Evolutionary conservation across 2,329 filamentous ascomycete species (phyloP), one percentile per base, ranked within the genome.

Genomic region (Paecilomyces formosus): DNA sequence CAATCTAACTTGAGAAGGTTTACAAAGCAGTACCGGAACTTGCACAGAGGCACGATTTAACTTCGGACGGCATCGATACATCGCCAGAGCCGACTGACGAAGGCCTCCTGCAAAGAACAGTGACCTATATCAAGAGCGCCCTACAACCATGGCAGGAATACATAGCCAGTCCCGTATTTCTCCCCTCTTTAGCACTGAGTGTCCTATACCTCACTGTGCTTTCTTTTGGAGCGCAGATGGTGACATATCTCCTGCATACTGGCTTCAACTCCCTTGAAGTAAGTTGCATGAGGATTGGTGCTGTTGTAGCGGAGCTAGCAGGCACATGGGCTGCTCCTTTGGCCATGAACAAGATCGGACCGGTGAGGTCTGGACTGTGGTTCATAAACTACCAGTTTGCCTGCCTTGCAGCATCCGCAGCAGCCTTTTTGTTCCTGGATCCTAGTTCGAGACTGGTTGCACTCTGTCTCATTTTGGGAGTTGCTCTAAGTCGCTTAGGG

Each of bases 311-410:
- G n/a, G 82, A 84, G 63, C 73, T 85, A 12, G 78, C 75, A 15
- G 81, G 80, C 11, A 84, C 82, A 1, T 76, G 81, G 64, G 69
- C 80, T 7, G 82, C 81, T 0, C 82, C 82, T 0, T 66, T 74
- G 15, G 71, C 80, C 3, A 81, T 84, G 67, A 70, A 71, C 2
- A 73, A 71, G 45, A 80, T 87, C 45, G 84, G 85, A 0, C 74
- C 80, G 0, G 76, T 89, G 7, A 77, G 89, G n/a, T 79, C 82
- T 0, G 89, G 88, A 0, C 77, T 91, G 2, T 92, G 89, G 89
- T 85, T 84, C 61, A 68, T 87, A 9, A 85, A 81, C 57, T 89
- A 85, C 82, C 87, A 91, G 67, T 76, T 87, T n/a, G 58, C 76
- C 2, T 85, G 81, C 63, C 73, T 86, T 3, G 75, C 74, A 1